phyloP scores from a whole-genome alignment of 257 asterid genomes.

The Schizonepeta tenuifolia region DNA sequence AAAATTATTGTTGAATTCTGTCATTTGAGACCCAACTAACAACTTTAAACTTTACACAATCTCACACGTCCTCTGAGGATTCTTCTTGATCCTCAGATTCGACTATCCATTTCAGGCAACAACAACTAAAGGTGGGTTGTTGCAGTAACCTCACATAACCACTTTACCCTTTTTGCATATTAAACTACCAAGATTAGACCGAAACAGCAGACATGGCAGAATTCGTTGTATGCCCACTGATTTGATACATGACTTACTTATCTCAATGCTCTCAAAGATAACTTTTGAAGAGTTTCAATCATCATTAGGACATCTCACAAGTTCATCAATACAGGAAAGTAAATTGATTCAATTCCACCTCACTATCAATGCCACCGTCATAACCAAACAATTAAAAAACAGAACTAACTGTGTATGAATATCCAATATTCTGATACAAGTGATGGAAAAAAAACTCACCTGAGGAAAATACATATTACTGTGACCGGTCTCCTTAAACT shows the following conservation, averaged over 20 bases:
- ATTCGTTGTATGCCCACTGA: neutral
- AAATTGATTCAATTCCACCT: slow-evolving; percentile 10
- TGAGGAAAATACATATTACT: slow-evolving; percentile 99
- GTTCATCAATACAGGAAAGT: slow-evolving; percentile 26
- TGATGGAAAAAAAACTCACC: slow-evolving; percentile 47
- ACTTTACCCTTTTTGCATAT: no score
- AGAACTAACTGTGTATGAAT: neutral
- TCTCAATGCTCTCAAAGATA: slow-evolving; percentile 1
- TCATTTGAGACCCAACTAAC: no score
- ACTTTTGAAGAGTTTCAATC: neutral
- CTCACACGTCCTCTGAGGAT: no score
- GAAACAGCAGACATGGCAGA: neutral
- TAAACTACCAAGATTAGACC: neutral
- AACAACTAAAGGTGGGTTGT: no score
- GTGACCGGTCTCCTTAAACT: slow-evolving; percentile 98
- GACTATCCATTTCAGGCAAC: no score
- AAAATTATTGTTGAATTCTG: no score
- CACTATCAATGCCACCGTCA: neutral
- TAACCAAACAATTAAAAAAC: neutral
- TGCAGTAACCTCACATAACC: no score
- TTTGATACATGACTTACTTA: neutral
- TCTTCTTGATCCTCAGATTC: no score
- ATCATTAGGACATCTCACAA: neutral
- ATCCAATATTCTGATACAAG: slow-evolving; percentile 1
- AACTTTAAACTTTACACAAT: no score